These are phyloP conservation scores for Ambrosia trifida DNA, from an alignment of 129 eudicot genomes.

Conservation along the genomic window DNA sequence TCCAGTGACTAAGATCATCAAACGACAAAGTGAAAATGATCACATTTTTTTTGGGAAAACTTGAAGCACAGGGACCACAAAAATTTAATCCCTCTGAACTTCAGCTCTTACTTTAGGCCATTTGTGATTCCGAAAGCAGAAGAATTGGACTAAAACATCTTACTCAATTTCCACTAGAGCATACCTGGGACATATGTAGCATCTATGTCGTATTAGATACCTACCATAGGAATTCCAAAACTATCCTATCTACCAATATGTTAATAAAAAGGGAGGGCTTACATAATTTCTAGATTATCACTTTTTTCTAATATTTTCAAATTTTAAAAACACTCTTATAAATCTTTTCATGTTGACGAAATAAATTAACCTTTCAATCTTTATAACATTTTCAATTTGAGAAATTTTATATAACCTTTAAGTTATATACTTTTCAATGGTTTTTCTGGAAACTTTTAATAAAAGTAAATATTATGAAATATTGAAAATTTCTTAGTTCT, in stretches of 20 bases:
- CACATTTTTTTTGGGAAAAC: background rate
- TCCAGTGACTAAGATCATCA: background rate
- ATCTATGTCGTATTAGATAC: background rate
- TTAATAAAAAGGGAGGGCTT: background rate
- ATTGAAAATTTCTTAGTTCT: background rate
- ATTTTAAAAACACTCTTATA: background rate
- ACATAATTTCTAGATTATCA: slow-evolving; percentile 2
- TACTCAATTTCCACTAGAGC: background rate
- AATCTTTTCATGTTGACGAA: background rate
- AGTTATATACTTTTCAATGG: background rate
- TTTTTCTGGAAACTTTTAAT: background rate
- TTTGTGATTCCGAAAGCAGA: slow-evolving; percentile 8
- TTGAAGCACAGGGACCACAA: slow-evolving; percentile 3
- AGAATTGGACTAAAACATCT: background rate
- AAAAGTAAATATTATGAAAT: background rate
- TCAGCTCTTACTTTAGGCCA: slow-evolving; percentile 13
- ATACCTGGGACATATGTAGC: background rate
- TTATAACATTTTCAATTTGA: background rate
- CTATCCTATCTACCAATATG: slow-evolving; percentile 13
- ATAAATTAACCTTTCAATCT: background rate
- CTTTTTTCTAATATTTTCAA: background rate
- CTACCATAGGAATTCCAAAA: background rate
- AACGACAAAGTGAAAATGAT: slow-evolving; percentile 4
- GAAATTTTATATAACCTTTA: background rate
- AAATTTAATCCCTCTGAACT: background rate